phyloP scores from a whole-genome alignment of 192 early-diverging fungal genomes.

The Backusella westeae region DNA sequence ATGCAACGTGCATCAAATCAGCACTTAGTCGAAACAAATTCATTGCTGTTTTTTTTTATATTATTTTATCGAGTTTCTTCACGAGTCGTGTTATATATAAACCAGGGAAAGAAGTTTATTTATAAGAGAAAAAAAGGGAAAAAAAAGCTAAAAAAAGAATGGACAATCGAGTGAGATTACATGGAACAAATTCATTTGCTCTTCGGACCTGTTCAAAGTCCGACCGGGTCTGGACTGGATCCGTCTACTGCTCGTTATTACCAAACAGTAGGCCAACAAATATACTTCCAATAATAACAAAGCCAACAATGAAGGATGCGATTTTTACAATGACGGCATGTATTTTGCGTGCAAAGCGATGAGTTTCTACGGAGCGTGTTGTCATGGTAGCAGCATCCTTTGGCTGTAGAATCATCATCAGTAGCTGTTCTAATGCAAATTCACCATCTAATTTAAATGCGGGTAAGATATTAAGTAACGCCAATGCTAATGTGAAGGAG shows the following conservation, averaged over 20 bases:
- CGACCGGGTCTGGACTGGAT: too few species aligned
- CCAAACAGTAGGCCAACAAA: conserved; percentile 13
- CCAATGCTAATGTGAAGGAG: conserved; percentile 66
- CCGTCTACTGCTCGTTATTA: too few species aligned
- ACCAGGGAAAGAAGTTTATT: too few species aligned
- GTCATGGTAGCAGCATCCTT: not conserved
- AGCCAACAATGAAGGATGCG: conserved; percentile 21
- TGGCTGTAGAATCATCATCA: conserved; percentile 16
- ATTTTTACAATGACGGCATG: conserved; percentile 16
- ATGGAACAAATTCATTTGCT: too few species aligned
- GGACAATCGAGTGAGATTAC: too few species aligned
- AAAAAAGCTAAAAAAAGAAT: too few species aligned
- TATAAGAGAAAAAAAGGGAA: too few species aligned
- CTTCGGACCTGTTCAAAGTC: too few species aligned
- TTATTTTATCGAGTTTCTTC: not conserved
- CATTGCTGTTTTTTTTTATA: not conserved
- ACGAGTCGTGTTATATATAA: too few species aligned
- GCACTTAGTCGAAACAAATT: conserved; percentile 20
- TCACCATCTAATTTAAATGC: conserved; percentile 71
- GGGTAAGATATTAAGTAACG: conserved; percentile 73
- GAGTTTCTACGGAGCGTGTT: conserved; percentile 13
- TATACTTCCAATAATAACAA: conserved; percentile 35
- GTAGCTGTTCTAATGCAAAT: conserved; percentile 47
- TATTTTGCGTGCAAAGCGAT: not conserved
- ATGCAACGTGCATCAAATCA: conserved; percentile 18